Percentiles rank a stretch among this genome's conserved stretches.
Evolutionary conservation across 352 stramenopile genomes (phyloP).

Genomic region (Phytophthora fragariae): DNA sequence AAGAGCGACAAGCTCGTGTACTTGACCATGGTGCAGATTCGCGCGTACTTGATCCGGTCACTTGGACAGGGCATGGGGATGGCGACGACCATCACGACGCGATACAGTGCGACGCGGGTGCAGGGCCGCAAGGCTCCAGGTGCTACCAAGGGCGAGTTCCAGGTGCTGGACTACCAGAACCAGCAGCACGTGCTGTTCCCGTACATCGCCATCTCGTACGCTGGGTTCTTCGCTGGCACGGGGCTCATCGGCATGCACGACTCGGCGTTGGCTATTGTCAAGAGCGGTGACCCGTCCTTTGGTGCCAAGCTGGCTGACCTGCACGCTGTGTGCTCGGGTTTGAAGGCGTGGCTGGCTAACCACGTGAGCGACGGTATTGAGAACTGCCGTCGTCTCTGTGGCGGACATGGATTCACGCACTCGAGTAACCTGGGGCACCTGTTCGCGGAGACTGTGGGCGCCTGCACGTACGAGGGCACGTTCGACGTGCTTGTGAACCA

Average conservation of each 20-base stretch:
- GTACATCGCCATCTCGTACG: conserved; percentile 55
- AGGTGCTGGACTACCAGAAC: conserved; percentile 71
- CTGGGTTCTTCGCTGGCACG: conserved; percentile 29
- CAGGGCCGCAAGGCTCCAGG: conserved; percentile 47
- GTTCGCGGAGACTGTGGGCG: conserved; percentile 51
- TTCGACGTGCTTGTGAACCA: conserved; percentile 77
- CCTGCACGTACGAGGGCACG: conserved; percentile 69
- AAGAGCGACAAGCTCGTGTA: conserved; percentile 76
- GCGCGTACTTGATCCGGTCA: conserved; percentile 40
- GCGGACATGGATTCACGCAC: conserved; percentile 31
- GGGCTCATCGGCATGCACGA: conserved; percentile 26
- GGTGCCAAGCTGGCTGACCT: conserved; percentile 24
- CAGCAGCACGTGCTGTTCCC: conserved; percentile 61
- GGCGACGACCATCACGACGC: conserved; percentile 57
- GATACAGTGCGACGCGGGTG: conserved; percentile 59
- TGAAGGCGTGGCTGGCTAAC: conserved; percentile 35
- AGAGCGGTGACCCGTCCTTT: conserved; percentile 31
- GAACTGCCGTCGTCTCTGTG: conserved; percentile 31
- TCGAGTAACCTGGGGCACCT: conserved; percentile 30
- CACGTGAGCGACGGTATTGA: conserved; percentile 38
- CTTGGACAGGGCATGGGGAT: conserved; percentile 16
- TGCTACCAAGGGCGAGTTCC: conserved; percentile 51
- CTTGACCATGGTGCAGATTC: conserved; percentile 60
- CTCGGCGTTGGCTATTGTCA: conserved; percentile 26
- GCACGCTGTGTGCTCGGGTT: conserved; percentile 28